These are phyloP conservation scores for Xerocomellus chrysenteron DNA, from an alignment of 768 basidiomycete genomes.

Conservation along the genomic window DNA sequence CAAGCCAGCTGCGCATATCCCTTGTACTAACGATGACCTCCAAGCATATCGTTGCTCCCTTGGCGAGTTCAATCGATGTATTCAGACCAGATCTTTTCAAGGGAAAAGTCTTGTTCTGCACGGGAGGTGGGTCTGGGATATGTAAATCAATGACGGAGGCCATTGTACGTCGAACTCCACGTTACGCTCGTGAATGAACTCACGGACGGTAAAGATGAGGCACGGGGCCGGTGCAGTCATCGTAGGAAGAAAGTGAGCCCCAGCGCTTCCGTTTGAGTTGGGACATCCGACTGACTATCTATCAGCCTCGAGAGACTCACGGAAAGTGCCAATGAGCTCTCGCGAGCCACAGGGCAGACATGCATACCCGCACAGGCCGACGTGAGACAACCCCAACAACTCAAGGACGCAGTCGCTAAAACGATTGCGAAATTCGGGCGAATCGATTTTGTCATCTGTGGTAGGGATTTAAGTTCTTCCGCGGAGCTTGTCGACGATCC, in stretches of 20 bases:
- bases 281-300: slow-evolving; percentile 1
- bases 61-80: slow-evolving; percentile 53
- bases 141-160: slow-evolving; percentile 85
- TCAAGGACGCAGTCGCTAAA: slow-evolving; percentile 73
- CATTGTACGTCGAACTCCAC: slow-evolving; percentile 51
- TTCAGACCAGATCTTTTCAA: slow-evolving; percentile 84
- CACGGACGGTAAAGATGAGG: slow-evolving; percentile 54
- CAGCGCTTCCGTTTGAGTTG: neutral
- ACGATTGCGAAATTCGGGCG: slow-evolving; percentile 75
- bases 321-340: slow-evolving; percentile 68
- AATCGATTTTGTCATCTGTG: slow-evolving; percentile 95
- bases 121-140: slow-evolving; percentile 92
- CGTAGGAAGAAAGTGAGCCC: slow-evolving; percentile 78
- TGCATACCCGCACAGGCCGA: slow-evolving; percentile 80
- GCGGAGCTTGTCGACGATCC: neutral
- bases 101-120: slow-evolving; percentile 89
- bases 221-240: slow-evolving; percentile 83
- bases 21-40: slow-evolving; percentile 35
- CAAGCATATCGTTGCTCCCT: slow-evolving; percentile 42
- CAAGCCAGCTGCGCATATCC: too few species aligned
- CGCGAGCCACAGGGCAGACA: slow-evolving; percentile 60
- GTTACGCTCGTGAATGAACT: neutral
- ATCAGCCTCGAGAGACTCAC: slow-evolving; percentile 68
- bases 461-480: slow-evolving; percentile 38
- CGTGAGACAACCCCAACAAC: slow-evolving; percentile 71